Conservation (phyloP, 2,329 filamentous ascomycete genomes). For the Cercospora sp. region DNA sequence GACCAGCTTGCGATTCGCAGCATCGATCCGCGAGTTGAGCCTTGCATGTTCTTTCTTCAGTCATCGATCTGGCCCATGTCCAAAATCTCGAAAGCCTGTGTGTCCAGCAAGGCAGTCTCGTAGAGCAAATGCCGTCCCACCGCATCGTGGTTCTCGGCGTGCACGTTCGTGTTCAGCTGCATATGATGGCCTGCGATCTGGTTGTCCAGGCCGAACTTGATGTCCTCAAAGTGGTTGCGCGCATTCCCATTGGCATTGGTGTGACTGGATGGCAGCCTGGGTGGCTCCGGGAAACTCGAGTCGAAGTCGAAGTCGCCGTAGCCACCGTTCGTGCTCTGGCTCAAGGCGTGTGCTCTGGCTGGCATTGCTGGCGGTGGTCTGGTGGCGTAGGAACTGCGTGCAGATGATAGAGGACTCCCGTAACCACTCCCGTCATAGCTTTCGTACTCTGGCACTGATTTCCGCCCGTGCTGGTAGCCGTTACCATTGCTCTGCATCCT, state of each 20-base stretch:
- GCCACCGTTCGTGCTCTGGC: conserved; percentile 21
- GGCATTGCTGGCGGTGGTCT: conserved; percentile 18
- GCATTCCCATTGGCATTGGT: conserved; percentile 18
- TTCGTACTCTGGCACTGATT: conserved; percentile 30
- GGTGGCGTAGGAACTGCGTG: conserved; percentile 20
- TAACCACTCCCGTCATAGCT: conserved; percentile 36
- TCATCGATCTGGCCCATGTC: conserved; percentile 87
- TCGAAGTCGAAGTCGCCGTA: conserved; percentile 33
- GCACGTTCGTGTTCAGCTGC: conserved; percentile 33
- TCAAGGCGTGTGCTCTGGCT: conserved; percentile 13
- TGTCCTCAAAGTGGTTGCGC: conserved; percentile 27
- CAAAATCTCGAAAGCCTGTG: conserved; percentile 78
- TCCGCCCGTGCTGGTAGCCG: conserved; percentile 8
- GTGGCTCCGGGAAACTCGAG: conserved; percentile 20
- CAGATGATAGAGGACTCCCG: conserved; percentile 23
- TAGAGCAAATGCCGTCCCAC: conserved; percentile 88
- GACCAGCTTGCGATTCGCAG: conserved; percentile 76
- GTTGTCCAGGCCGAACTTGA: conserved; percentile 30
- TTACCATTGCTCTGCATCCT: conserved; percentile 31
- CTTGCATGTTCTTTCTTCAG: conserved; percentile 83
- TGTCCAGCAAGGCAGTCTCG: conserved; percentile 89
- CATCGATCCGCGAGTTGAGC: conserved; percentile 74
- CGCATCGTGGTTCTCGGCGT: conserved; percentile 48
- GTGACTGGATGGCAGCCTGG: conserved; percentile 15
- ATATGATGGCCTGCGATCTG: conserved; percentile 31